These are phyloP conservation scores for Pythium pyrilobum DNA, from an alignment of 352 stramenopile genomes.

Conservation along the genomic window DNA sequence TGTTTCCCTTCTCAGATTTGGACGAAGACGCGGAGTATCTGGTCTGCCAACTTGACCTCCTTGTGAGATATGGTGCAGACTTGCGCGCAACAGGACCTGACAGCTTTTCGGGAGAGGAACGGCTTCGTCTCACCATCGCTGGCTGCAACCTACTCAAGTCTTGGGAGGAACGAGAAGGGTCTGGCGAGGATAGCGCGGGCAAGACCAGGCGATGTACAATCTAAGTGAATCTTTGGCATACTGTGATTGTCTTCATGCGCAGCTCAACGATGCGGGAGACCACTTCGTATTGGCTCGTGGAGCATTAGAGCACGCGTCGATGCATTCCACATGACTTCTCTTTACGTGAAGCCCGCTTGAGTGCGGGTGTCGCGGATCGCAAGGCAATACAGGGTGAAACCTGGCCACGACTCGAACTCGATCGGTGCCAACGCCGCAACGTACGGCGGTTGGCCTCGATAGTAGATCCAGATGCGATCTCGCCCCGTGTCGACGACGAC, in stretches of 20 bases:
- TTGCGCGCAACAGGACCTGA: neutral
- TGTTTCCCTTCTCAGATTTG: neutral
- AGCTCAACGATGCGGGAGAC: no score
- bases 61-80: neutral
- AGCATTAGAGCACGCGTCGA: no score
- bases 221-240: no score
- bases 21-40: neutral
- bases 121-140: neutral
- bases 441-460: slow-evolving; percentile 13
- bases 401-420: slow-evolving; percentile 28
- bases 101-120: neutral
- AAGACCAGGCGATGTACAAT: no score
- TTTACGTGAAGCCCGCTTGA: neutral
- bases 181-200: no score
- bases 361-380: slow-evolving; percentile 11
- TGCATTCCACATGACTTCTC: no score
- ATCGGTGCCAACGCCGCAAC: slow-evolving; percentile 20
- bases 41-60: neutral
- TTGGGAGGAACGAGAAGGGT: no score
- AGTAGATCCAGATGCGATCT: slow-evolving; percentile 22
- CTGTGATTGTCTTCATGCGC: no score
- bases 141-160: neutral
- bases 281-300: no score
- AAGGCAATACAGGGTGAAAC: slow-evolving; percentile 24
- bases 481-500: slow-evolving; percentile 20